These are phyloP conservation scores for Triadica sebifera DNA, from an alignment of 345 rosid genomes.

Conservation along the genomic window DNA sequence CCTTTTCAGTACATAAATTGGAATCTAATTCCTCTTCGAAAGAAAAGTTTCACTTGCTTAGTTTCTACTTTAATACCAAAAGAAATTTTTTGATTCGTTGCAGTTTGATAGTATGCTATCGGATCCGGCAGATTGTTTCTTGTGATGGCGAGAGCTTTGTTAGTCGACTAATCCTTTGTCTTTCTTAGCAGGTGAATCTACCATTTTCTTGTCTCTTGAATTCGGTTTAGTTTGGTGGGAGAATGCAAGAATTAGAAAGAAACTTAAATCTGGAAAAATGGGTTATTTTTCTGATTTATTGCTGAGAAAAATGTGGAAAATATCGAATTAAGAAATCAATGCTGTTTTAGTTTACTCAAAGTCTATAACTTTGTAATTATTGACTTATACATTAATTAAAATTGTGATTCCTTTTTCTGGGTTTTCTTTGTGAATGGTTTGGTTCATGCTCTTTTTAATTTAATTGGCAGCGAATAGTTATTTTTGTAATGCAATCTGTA, in stretches of 20 bases:
- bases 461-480: slow-evolving; percentile 15
- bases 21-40: slow-evolving; percentile 13
- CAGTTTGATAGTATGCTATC: slow-evolving; percentile 25
- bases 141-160: slow-evolving; percentile 17
- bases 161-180: slow-evolving; percentile 15
- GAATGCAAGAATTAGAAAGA: neutral
- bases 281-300: slow-evolving; percentile 11
- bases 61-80: neutral
- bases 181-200: slow-evolving; percentile 32
- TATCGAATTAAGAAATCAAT: neutral
- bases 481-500: slow-evolving; percentile 57
- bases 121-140: slow-evolving; percentile 36
- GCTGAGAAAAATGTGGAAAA: slow-evolving; percentile 12
- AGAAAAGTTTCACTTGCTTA: neutral
- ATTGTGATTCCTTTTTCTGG: neutral
- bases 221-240: neutral
- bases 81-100: slow-evolving; percentile 5
- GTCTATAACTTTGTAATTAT: neutral
- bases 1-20: slow-evolving; percentile 25
- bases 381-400: neutral
- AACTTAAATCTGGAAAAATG: neutral
- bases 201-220: neutral
- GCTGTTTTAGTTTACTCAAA: neutral
- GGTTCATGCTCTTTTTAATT: slow-evolving; percentile 21
- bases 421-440: slow-evolving; percentile 1